Evolutionary conservation across 495 filamentous ascomycete species (phyloP).

Genomic region (Neurospora sp.): DNA sequence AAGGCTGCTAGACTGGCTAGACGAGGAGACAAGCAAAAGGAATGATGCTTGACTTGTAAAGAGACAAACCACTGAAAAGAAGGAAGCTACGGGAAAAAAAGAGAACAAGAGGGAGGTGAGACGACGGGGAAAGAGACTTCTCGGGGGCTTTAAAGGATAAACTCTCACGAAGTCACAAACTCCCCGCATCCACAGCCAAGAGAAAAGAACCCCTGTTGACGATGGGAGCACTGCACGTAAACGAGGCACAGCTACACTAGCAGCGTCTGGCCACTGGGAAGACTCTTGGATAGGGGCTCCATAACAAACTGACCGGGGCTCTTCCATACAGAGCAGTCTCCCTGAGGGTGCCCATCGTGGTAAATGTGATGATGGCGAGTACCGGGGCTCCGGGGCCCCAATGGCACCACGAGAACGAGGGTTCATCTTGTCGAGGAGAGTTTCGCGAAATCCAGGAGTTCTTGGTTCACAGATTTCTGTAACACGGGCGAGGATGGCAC

Average conservation of each 20-base stretch:
- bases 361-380: not conserved
- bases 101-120: slow-evolving; percentile 8
- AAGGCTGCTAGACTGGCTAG: slow-evolving; percentile 20
- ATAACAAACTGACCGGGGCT: not conserved
- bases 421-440: not conserved
- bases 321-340: not conserved
- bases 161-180: not conserved
- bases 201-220: not conserved
- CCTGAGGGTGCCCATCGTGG: not conserved
- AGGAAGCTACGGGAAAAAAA: slow-evolving; percentile 8
- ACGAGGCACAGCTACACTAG: not conserved
- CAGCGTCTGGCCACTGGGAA: not conserved
- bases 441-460: slow-evolving; percentile 13
- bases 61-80: slow-evolving; percentile 16
- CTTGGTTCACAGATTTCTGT: slow-evolving; percentile 3
- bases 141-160: slow-evolving; percentile 13
- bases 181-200: not conserved
- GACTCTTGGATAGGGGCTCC: not conserved
- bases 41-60: slow-evolving; percentile 23
- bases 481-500: slow-evolving; percentile 1
- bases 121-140: not conserved
- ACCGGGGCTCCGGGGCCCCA: not conserved
- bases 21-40: slow-evolving; percentile 22
- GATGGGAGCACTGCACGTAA: not conserved
- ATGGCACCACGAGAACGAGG: not conserved